Conservation (phyloP, 768 basidiomycete species). For the Suillus fuscotomentosus region DNA sequence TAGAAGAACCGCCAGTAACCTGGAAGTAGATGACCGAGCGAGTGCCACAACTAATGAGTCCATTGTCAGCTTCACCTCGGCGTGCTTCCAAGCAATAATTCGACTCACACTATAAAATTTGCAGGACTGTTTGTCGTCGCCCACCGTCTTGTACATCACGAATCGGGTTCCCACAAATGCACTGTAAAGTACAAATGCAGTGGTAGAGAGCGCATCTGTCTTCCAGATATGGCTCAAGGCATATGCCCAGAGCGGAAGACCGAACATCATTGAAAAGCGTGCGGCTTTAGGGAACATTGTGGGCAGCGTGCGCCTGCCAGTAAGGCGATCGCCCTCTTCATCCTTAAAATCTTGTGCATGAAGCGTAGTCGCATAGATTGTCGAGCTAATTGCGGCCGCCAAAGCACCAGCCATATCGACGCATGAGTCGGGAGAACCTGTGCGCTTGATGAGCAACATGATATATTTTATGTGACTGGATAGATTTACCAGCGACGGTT, state of each 20-base stretch:
- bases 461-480: not conserved
- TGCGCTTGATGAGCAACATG: conserved; percentile 14
- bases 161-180: conserved; percentile 35
- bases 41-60: conserved; percentile 33
- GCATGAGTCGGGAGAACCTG: conserved; percentile 24
- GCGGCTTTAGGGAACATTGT: conserved; percentile 40
- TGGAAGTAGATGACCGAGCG: conserved; percentile 32
- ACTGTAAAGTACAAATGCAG: conserved; percentile 30
- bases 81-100: not conserved
- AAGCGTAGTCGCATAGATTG: conserved; percentile 44
- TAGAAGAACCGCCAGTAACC: conserved; percentile 37
- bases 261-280: conserved; percentile 31
- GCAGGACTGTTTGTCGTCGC: conserved; percentile 34
- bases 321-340: conserved; percentile 38
- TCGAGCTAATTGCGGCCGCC: conserved; percentile 35
- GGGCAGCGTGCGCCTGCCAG: conserved; percentile 42
- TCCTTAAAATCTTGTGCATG: conserved; percentile 52
- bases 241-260: conserved; percentile 38
- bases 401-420: conserved; percentile 21
- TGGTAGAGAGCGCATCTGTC: conserved; percentile 24
- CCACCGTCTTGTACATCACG: conserved; percentile 24
- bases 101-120: conserved; percentile 36
- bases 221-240: conserved; percentile 35
- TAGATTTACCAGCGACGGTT: conserved; percentile 33
- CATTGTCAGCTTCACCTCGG: not conserved